A percentile compares a stretch with the other conserved stretches of the same genome.
These are phyloP conservation scores for Nicotiana knightiana DNA, from an alignment of 257 asterid species.

Conservation along the genomic window DNA sequence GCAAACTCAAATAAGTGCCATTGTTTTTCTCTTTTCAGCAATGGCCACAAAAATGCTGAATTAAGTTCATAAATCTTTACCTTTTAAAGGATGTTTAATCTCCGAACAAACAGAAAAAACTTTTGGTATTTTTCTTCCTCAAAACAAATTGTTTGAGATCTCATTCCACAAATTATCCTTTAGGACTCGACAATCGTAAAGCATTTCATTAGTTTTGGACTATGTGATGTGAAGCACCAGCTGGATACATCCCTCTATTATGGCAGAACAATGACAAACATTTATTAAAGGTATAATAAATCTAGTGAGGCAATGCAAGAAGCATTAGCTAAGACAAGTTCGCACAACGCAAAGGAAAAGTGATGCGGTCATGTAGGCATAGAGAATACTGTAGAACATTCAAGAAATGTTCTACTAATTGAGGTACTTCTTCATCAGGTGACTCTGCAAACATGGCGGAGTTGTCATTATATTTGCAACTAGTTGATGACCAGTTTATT, in stretches of 20 bases:
- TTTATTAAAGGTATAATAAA: not conserved
- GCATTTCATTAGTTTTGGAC: slow-evolving; percentile 1
- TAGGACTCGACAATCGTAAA: not conserved
- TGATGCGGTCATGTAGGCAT: not conserved
- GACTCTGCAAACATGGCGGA: not conserved
- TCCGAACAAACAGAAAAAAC: not conserved
- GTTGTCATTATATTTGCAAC: not conserved
- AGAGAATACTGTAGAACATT: not conserved
- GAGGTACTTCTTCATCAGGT: not conserved
- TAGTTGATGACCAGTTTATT: not conserved
- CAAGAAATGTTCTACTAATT: not conserved
- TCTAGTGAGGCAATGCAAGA: not conserved
- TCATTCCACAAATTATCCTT: not conserved
- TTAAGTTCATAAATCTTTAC: not conserved
- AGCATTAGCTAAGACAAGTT: slow-evolving; percentile 1
- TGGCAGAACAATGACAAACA: not conserved
- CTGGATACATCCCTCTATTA: not conserved
- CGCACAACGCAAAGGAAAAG: not conserved
- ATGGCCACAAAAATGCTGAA: not conserved
- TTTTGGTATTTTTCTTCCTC: not conserved
- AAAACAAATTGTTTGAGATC: not conserved
- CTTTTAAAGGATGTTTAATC: not conserved
- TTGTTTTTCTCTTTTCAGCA: not conserved
- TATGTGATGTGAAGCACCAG: not conserved
- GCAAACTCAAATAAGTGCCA: not conserved